Base-by-base conservation (phyloP, 1,139 yeast genomes). In the Candida sp. region DNA sequence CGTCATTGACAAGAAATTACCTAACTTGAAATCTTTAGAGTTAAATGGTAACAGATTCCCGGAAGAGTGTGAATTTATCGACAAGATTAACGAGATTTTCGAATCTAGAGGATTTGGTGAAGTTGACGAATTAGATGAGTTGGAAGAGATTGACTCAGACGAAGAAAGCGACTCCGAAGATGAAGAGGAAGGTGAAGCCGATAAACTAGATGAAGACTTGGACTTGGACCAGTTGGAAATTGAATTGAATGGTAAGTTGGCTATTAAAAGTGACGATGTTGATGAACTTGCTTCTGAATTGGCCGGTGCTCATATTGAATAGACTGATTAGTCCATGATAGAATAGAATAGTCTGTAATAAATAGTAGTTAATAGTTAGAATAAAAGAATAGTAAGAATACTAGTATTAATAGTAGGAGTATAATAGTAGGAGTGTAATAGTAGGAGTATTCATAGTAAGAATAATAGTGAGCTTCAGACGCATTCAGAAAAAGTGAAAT, bases 31-130 rank as follows among this genome's bases (percentile, higher is more conserved):
- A 56, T 46, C 56, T 11, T 73, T 93, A 54, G 98, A 95, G 69
- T 77, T 93, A 51, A 93, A 93, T 57, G 99, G 99, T 59, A 93
- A 93, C 68, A 76, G 87, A 59, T 86, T 93, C 45, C 77, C 71
- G 41, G 78, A 73, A 46, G 77, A 73, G 44, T 63, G 67, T 21
- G 69, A 66, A 36, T 63, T 60, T 37, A 52, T 72, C 43, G 68
- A 62, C 44, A 50, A 59, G 41, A 68, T 70, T 45, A 57, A 48
- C 32, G 79, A 72, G 22, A 63, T 85, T 21, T 90, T 93, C 53
- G 88, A 82, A 49, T 78, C 75, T 36, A 80, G 90, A 58, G 95
- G 91, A 0, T 64, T 69, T 46, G 96, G 97, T 45, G 95, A 85
- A 61, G 65, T 93, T 29, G 97, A 90, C 57, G 97, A 90, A 55